phyloP scores from a whole-genome alignment of 2,329 filamentous ascomycete genomes.

The Paracoccidioides brasiliensis region DNA sequence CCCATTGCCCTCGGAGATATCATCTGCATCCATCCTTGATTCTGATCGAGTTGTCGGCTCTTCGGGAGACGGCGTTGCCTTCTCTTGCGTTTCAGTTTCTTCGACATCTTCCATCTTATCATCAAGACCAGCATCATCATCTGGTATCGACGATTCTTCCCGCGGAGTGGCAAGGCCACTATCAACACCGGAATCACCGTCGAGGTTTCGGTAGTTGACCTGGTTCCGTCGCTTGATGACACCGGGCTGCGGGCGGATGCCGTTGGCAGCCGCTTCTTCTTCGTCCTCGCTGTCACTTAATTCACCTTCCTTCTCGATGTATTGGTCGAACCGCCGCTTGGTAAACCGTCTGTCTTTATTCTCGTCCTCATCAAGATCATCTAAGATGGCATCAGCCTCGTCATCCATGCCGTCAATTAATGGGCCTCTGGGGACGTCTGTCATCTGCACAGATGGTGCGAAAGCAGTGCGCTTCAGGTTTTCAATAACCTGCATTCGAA shows the following conservation, averaged over 20 bases:
- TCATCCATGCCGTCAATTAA: constrained; percentile 45
- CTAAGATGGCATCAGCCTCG: constrained; percentile 51
- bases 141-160: constrained; percentile 30
- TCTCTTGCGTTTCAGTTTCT: constrained; percentile 21
- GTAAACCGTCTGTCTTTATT: constrained; percentile 75
- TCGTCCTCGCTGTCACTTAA: constrained; percentile 84
- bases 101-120: constrained; percentile 30
- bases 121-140: constrained; percentile 32
- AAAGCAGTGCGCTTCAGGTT: constrained; percentile 52
- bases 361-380: constrained; percentile 68
- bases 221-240: constrained; percentile 42
- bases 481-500: constrained; percentile 51
- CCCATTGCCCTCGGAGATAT: constrained; percentile 22
- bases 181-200: constrained; percentile 42
- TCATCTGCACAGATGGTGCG: constrained; percentile 52
- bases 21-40: constrained; percentile 17
- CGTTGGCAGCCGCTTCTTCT: constrained; percentile 56
- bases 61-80: constrained; percentile 20
- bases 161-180: constrained; percentile 38
- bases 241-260: constrained; percentile 47
- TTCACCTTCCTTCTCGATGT: constrained; percentile 62
- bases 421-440: constrained; percentile 47
- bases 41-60: constrained; percentile 15
- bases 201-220: constrained; percentile 47
- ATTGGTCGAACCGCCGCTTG: constrained; percentile 69